Base-by-base conservation (phyloP, 768 basidiomycete species). In the Xanthoconium stramineum region DNA sequence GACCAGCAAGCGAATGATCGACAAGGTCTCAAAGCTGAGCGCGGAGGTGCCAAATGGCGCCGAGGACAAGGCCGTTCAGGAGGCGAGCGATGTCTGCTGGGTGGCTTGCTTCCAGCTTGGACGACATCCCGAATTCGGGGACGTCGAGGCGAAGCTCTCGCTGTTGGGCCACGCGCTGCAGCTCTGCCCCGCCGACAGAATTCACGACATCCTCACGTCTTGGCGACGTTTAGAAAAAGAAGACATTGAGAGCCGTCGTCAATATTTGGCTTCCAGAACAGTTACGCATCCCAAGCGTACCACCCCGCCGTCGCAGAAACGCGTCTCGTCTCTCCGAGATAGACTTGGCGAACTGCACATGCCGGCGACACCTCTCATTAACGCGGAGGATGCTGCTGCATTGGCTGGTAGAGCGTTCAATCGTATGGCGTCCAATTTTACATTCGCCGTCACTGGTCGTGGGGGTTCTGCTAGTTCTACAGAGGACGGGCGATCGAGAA, bases 81-180 rank as follows among this genome's bases (percentile, higher is more conserved):
- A 89, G 57, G 88, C 88, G 2, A 80, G 80, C 46, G 88, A 93
- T 61, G 87, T 94, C 36, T 91, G 89, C 60, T 98, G 95, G 95
- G 84, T 89, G 29, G 84, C 88, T 3, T 93, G 91, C 67, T 92
- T 87, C 73, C 88, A 91, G 71, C 81, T 98, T 3, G 95, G 92
- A 15, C 82, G 87, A 56, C 89, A 94, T 61, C 77, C 83, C 8
- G 91, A 89, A 64, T 94, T 87, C 64, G 65, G 78, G 2, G 87
- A 94, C 57, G 70, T 83, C 7, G 71, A 80, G 12, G 82, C 84
- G 61, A 89, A 88, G 65, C 76, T 93, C 57, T 74, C 72, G 2
- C 77, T 96, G 1, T 71, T 98, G 19, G 92, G 92, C 2, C 82
- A 84, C 48, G 91, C 94, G 3, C 75, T 98, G 30, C 86, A 93